These are phyloP conservation scores for Mycena amicta DNA, from an alignment of 768 basidiomycete species.

Conservation along the genomic window DNA sequence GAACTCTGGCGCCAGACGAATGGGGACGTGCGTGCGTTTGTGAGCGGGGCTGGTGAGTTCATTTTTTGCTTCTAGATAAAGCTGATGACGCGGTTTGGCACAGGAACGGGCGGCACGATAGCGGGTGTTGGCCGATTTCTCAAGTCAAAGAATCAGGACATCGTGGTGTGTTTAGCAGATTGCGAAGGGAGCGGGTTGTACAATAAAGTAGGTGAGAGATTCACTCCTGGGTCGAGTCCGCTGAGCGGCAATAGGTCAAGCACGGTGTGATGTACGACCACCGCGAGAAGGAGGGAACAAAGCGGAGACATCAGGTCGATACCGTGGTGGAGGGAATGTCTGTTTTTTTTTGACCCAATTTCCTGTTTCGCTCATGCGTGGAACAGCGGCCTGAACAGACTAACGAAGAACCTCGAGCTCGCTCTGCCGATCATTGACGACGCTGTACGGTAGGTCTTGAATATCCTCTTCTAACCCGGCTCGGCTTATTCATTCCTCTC, in stretches of 20 bases:
- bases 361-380: not conserved
- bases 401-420: conserved; percentile 88
- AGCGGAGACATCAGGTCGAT: conserved; percentile 91
- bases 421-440: conserved; percentile 87
- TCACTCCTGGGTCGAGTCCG: not conserved
- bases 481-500: conserved; percentile 2
- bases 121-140: conserved; percentile 82
- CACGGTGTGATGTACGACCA: conserved; percentile 92
- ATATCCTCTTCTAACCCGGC: not conserved
- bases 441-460: conserved; percentile 67
- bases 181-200: conserved; percentile 94
- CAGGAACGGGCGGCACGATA: conserved; percentile 95
- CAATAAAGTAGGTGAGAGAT: conserved; percentile 67
- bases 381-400: conserved; percentile 84
- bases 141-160: conserved; percentile 68
- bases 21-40: conserved; percentile 80
- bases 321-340: conserved; percentile 94
- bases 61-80: not conserved
- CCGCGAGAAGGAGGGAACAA: conserved; percentile 93
- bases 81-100: too few relatives aligned
- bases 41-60: conserved; percentile 79
- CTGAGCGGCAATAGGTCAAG: conserved; percentile 57
- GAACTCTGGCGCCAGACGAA: conserved; percentile 95
- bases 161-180: conserved; percentile 81
- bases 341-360: conserved; percentile 13